Evolutionary conservation across 2,329 filamentous ascomycete species (phyloP), one percentile per base, ranked within the genome.

Genomic region (Alternaria viburni): DNA sequence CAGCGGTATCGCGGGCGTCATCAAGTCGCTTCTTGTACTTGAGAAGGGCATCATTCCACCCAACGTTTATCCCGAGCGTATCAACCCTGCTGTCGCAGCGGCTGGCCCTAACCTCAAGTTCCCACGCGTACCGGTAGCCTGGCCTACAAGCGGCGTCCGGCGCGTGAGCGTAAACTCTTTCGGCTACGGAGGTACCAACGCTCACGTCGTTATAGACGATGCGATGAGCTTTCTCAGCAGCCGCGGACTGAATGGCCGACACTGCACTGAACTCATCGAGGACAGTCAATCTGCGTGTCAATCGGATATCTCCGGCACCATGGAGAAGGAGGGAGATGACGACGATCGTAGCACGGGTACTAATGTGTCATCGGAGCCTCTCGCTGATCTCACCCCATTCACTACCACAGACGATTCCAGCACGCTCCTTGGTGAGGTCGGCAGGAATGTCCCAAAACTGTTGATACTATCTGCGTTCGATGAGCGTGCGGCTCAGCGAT

Each of bases 11-110:
- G 75, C 76, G 3, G 74, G 75, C 11, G 30, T 83, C 10, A 71
- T 82, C 23, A 82, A 82, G 44, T 73, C 78, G 6, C 70, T 76
- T 0, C 64, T 83, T 17, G 76, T 79, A 1, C 63, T 85, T 3
- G 77, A 82, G 61, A 68, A 81, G 30, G 69, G 70, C 2, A 68
- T 67, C 1, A 74, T 62, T 5, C 59, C 59, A 4, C 59, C 59
- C 2, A 62, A 59, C 41, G 59, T 62, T 9, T 71, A 15, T 28
- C 66, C n/a, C 45, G 58, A 44, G 23, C 75, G 65, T 23, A 67
- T 78, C 19, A 82, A 78, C 45, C 72, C 70, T 5, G 30, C 55
- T 9, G 67, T 73, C 6, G 56, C 59, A 10, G 45, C 51, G 6
- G 54, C 57, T 32, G 64, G 56, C 13, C 64, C 56, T 9, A 62